Evolutionary conservation across 768 basidiomycete genomes (phyloP).

Genomic region (Pholiota molesta): DNA sequence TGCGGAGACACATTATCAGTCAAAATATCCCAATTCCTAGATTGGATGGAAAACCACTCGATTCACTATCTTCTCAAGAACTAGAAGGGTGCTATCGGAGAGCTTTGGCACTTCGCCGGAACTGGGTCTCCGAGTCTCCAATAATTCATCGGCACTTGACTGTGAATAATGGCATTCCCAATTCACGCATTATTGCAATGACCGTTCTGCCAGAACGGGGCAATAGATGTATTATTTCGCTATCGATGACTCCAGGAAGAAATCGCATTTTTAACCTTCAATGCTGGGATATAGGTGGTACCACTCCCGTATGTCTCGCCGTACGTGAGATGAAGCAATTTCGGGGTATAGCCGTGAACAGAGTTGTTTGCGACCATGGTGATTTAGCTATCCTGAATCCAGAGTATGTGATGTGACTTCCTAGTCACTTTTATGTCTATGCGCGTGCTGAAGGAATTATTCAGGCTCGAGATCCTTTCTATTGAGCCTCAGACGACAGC

Average conservation of each 20-base stretch:
- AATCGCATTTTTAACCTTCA: conserved; percentile 38
- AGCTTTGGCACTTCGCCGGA: conserved; percentile 45
- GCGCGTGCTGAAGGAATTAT: conserved; percentile 2
- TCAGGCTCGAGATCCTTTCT: conserved; percentile 45
- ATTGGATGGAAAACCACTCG: conserved; percentile 32
- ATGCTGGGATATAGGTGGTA: conserved; percentile 55
- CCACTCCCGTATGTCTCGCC: conserved; percentile 45
- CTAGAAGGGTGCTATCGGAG: conserved; percentile 45
- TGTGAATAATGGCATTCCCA: conserved; percentile 17
- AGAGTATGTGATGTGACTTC: conserved; percentile 32
- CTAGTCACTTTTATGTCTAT: not conserved
- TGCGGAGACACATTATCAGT: conserved; percentile 43
- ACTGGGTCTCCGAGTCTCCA: conserved; percentile 48
- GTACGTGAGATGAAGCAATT: conserved; percentile 37
- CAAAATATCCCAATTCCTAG: conserved; percentile 51
- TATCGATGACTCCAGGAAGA: conserved; percentile 28
- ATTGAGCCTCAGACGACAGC: conserved; percentile 38
- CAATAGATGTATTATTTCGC: conserved; percentile 49
- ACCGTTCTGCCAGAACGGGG: conserved; percentile 49
- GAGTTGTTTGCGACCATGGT: conserved; percentile 31
- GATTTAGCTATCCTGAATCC: conserved; percentile 46
- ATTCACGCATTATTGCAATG: conserved; percentile 44
- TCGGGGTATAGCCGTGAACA: conserved; percentile 51
- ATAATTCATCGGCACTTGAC: conserved; percentile 10
- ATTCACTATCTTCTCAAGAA: conserved; percentile 39